Conservation (phyloP, 768 basidiomycete species). For the Mycena indigotica region DNA sequence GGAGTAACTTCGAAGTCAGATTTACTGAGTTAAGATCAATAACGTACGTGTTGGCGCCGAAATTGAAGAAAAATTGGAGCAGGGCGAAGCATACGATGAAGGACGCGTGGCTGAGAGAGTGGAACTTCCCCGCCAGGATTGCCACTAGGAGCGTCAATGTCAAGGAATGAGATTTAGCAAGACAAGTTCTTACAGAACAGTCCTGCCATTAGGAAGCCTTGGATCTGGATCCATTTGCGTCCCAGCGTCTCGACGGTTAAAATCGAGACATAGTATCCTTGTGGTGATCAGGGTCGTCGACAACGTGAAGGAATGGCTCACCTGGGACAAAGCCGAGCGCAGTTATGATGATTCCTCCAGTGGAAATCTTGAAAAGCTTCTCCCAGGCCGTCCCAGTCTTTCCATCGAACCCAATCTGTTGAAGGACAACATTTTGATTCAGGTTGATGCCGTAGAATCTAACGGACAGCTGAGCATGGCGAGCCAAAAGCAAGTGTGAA, state of each 20-base stretch:
- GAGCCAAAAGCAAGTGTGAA: conserved; percentile 11
- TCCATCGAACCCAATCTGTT: conserved; percentile 58
- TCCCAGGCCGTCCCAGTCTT: conserved; percentile 49
- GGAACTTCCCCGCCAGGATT: conserved; percentile 47
- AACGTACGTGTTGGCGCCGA: conserved; percentile 69
- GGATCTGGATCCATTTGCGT: conserved; percentile 73
- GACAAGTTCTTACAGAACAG: conserved; percentile 53
- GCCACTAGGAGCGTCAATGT: conserved; percentile 3
- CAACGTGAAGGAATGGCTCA: conserved; percentile 21
- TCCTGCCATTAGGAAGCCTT: conserved; percentile 70
- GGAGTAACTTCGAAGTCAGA: neutral
- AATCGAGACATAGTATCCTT: conserved; percentile 71
- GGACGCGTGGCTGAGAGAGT: conserved; percentile 39
- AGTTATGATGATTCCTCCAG: conserved; percentile 59
- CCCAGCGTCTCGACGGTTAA: conserved; percentile 73
- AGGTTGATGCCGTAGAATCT: conserved; percentile 67
- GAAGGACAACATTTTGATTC: conserved; percentile 61
- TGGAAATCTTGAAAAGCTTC: conserved; percentile 52
- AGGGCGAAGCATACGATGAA: conserved; percentile 59
- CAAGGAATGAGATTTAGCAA: neutral
- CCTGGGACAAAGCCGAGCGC: conserved; percentile 75
- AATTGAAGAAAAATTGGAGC: conserved; percentile 77
- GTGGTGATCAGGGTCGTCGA: neutral
- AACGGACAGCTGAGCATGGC: neutral
- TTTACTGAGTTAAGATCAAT: neutral